Base-by-base conservation (phyloP, 352 stramenopile genomes). In the Phytopythium mirpurense region DNA sequence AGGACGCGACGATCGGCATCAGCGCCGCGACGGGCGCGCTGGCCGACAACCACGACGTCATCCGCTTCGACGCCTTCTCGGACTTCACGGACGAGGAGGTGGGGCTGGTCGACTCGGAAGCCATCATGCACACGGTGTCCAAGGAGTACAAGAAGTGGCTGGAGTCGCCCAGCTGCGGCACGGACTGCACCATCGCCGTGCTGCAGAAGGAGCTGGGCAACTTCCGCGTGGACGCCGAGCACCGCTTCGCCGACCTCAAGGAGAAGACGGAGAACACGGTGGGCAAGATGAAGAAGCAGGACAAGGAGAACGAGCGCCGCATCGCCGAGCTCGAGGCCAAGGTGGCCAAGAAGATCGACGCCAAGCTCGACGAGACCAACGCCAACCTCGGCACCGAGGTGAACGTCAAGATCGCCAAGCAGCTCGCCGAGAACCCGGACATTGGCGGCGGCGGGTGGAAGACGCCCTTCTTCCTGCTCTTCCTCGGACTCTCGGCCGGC, bases 131-230 rank as follows among this genome's bases (percentile, higher is more conserved):
- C 59, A 83, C 64, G 21, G 73, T 91, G n/a, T 90, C 78, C 10
- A 89, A 91, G 68, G 75, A 88, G 65, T 91, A 90, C 66, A 82
- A 83, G 48, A 86, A 88, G 57, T 90, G 76, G 76, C 70, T 93
- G 47, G 76, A 90, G 48, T 88, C 78, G 56, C 80, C 80, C 12
- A 84, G 79, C 51, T 93, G 83, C 55, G 78, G 75, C 26, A 74
- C 71, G 12, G 78, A 90, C 63, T 93, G 83, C 43, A 63, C 86
- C 40, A 80, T 93, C 54, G 75, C 78, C 10, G 72, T 93, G 35
- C 62, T 93, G 44, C 70, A 85, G 60, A 93, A 93, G 62, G 75
- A 90, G 50, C 45, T 93, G 26, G 62, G 58, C 26, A 93, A 91
- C 57, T 91, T 93, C 61, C 80, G 78, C 49, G 65, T 93, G 31